phyloP scores from a whole-genome alignment of 495 filamentous ascomycete species.

The Elaphomyces granulatus region DNA sequence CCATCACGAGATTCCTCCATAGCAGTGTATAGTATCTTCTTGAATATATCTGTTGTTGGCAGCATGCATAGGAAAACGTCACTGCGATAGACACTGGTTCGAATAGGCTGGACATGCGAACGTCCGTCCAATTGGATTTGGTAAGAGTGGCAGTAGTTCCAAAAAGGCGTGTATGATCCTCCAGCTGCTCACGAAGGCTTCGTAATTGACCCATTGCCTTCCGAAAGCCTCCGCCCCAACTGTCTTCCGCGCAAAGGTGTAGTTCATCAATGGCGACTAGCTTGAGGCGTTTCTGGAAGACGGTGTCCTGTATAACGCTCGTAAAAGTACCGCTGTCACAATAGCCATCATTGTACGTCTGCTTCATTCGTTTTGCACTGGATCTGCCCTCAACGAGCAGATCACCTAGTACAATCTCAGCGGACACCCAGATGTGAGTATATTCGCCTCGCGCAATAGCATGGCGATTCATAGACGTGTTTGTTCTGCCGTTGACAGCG shows the following conservation, averaged over 20 bases:
- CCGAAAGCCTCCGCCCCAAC: background rate
- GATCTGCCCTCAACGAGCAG: background rate
- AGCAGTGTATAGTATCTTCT: too few species aligned
- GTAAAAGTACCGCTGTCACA: background rate
- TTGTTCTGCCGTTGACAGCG: background rate
- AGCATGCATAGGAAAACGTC: background rate
- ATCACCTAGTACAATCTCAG: background rate
- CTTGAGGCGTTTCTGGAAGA: background rate
- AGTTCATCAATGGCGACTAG: background rate
- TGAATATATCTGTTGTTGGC: too few species aligned
- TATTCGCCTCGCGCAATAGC: background rate
- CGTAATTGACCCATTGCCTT: background rate
- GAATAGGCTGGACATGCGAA: background rate
- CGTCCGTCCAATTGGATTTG: background rate
- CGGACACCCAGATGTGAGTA: background rate
- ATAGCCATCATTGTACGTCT: background rate
- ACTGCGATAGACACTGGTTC: background rate
- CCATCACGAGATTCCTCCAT: too few species aligned
- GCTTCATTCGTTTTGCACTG: too few species aligned
- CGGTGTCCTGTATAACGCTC: background rate
- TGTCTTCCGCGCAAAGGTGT: background rate
- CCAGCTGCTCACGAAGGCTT: background rate
- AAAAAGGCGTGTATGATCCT: background rate
- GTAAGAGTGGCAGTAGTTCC: background rate
- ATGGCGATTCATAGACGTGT: background rate